A percentile compares a stretch with the other conserved stretches of the same genome.
Conservation (phyloP, 2,329 filamentous ascomycete genomes). For the Nigrospora sphaerica region DNA sequence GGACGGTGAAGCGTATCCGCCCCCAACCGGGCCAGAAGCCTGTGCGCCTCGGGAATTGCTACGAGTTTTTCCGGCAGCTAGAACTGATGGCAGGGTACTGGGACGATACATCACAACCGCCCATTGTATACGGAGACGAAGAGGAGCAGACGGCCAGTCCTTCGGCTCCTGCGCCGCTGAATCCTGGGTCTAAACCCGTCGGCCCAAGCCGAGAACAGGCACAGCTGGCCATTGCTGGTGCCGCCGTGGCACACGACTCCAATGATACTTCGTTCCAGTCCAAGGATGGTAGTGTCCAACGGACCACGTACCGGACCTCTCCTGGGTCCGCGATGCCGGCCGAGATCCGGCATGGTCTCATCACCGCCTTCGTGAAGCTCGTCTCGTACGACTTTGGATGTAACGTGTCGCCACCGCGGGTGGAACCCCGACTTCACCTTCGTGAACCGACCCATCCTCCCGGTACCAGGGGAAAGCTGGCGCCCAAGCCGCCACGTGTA, state of each 20-base stretch:
- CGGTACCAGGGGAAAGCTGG: not conserved
- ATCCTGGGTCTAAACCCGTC: constrained; percentile 5
- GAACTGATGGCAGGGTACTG: constrained; percentile 53
- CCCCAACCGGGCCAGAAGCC: constrained; percentile 44
- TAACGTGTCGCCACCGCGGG: constrained; percentile 47
- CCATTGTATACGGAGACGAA: constrained; percentile 5
- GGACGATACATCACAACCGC: constrained; percentile 48
- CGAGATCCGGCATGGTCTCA: constrained; percentile 49
- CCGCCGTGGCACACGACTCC: constrained; percentile 8
- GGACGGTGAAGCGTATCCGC: constrained; percentile 52
- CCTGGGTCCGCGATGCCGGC: constrained; percentile 49
- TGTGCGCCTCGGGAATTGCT: constrained; percentile 53
- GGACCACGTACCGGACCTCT: constrained; percentile 35
- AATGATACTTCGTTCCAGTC: constrained; percentile 6
- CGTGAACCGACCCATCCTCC: constrained; percentile 16
- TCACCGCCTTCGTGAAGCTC: constrained; percentile 55
- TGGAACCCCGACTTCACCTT: constrained; percentile 53
- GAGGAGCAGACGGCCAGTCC: not conserved
- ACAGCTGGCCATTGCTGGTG: constrained; percentile 6
- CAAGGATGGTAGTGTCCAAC: constrained; percentile 7
- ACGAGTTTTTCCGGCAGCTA: constrained; percentile 59
- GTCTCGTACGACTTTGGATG: constrained; percentile 61
- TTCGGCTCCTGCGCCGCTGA: constrained; percentile 2
- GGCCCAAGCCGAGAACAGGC: constrained; percentile 12
- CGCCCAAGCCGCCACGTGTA: constrained; percentile 5